A percentile compares a stretch with the other conserved stretches of the same genome.
These are phyloP conservation scores for Psidium guajava DNA, from an alignment of 345 rosid species.

Conservation along the genomic window DNA sequence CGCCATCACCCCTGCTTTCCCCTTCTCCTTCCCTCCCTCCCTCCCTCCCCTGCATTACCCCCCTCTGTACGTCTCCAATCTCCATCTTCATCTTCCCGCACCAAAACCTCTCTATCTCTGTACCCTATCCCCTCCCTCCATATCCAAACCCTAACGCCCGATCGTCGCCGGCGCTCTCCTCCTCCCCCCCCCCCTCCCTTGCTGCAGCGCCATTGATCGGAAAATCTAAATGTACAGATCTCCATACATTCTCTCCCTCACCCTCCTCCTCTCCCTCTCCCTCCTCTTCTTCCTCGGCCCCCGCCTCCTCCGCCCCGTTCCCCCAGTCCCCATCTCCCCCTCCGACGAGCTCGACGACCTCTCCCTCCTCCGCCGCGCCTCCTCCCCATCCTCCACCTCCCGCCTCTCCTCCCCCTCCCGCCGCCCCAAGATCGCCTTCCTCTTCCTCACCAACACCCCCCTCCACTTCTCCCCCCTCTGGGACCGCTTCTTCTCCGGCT, in stretches of 20 bases:
- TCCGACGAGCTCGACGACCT: slow-evolving; percentile 75
- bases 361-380: slow-evolving; percentile 49
- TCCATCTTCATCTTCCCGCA: too few species aligned
- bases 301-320: slow-evolving; percentile 33
- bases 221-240: not conserved
- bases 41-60: too few species aligned
- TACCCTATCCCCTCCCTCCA: too few species aligned
- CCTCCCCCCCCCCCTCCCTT: not conserved
- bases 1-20: too few species aligned
- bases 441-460: slow-evolving; percentile 87
- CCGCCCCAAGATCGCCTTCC: slow-evolving; percentile 73
- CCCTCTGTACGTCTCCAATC: too few species aligned
- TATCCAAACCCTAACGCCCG: too few species aligned
- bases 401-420: slow-evolving; percentile 47
- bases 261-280: slow-evolving; percentile 47
- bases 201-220: not conserved
- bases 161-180: not conserved
- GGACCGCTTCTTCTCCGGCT: slow-evolving; percentile 48
- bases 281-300: slow-evolving; percentile 38
- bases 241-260: slow-evolving; percentile 5
- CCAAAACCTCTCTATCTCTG: too few species aligned
- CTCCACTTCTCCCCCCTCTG: slow-evolving; percentile 79
- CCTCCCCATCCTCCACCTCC: slow-evolving; percentile 33
- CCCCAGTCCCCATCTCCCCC: slow-evolving; percentile 54
- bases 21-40: too few species aligned